Conservation (phyloP, 2,329 filamentous ascomycete genomes). For the Plenodomus tracheiphilus region DNA sequence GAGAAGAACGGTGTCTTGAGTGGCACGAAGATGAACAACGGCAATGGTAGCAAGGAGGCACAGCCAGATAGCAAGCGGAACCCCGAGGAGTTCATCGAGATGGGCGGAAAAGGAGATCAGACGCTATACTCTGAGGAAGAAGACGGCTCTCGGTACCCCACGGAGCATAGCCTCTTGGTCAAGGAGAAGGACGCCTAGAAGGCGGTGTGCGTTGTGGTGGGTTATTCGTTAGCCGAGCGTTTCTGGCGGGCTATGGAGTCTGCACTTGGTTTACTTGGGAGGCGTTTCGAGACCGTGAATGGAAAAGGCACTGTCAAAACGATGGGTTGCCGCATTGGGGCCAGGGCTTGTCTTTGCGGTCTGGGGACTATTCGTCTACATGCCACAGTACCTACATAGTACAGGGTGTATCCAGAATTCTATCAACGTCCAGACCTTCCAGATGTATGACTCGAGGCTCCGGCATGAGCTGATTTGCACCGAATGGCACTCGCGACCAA, state of each 20-base stretch:
- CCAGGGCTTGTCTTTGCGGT: neutral
- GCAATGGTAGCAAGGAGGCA: slow-evolving; percentile 54
- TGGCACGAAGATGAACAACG: slow-evolving; percentile 18
- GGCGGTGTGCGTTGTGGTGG: neutral
- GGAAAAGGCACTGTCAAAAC: slow-evolving; percentile 5
- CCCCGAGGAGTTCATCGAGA: slow-evolving; percentile 75
- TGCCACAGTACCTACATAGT: too few relatives aligned
- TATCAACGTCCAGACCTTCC: neutral
- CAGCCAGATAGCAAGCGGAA: slow-evolving; percentile 69
- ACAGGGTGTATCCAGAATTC: neutral
- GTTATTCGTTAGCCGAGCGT: slow-evolving; percentile 2
- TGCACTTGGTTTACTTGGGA: slow-evolving; percentile 20
- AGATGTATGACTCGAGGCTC: neutral
- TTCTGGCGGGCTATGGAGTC: slow-evolving; percentile 9
- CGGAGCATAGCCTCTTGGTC: slow-evolving; percentile 16
- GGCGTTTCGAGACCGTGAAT: slow-evolving; percentile 8
- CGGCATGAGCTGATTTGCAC: slow-evolving; percentile 4
- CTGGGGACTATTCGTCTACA: too few relatives aligned
- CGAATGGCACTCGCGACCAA: slow-evolving; percentile 16
- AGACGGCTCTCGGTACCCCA: slow-evolving; percentile 44
- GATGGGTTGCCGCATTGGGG: slow-evolving; percentile 4
- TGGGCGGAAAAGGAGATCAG: slow-evolving; percentile 86
- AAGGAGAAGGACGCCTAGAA: slow-evolving; percentile 4
- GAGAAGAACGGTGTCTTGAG: slow-evolving; percentile 42
- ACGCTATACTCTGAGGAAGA: slow-evolving; percentile 70